phyloP scores from a whole-genome alignment of 2,329 filamentous ascomycete genomes.

The Emericellopsis atlantica region DNA sequence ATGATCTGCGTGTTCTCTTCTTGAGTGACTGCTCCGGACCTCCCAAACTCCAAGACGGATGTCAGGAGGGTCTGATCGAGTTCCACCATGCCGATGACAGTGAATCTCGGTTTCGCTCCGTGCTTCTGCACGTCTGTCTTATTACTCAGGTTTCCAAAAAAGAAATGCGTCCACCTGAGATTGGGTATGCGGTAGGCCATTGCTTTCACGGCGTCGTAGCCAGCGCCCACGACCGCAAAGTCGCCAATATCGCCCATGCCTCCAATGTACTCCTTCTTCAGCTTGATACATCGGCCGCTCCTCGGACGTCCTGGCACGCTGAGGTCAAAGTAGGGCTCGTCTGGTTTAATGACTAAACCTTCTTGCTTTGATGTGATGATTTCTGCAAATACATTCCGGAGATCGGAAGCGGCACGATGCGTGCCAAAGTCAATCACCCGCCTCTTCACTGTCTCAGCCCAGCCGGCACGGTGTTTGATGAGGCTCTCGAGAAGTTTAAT shows the following conservation, averaged over 20 bases:
- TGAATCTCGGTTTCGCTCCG: slow-evolving; percentile 44
- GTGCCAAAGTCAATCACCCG: slow-evolving; percentile 54
- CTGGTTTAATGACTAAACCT: slow-evolving; percentile 70
- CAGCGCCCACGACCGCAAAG: slow-evolving; percentile 66
- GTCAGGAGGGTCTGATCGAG: slow-evolving; percentile 38
- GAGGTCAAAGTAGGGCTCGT: slow-evolving; percentile 64
- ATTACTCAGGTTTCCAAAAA: slow-evolving; percentile 65
- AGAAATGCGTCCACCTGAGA: slow-evolving; percentile 68
- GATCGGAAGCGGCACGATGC: slow-evolving; percentile 31
- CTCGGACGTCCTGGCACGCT: slow-evolving; percentile 19
- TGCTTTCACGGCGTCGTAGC: slow-evolving; percentile 54
- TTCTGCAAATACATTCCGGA: slow-evolving; percentile 54
- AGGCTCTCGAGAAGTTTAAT: slow-evolving; percentile 46
- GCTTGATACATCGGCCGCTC: slow-evolving; percentile 54
- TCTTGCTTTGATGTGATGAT: slow-evolving; percentile 58
- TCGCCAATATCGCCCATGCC: slow-evolving; percentile 74
- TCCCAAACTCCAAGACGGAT: slow-evolving; percentile 33
- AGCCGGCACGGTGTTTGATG: slow-evolving; percentile 38
- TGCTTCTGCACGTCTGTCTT: slow-evolving; percentile 42
- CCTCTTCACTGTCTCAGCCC: slow-evolving; percentile 54
- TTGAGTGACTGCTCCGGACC: slow-evolving; percentile 24
- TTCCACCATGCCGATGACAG: slow-evolving; percentile 51
- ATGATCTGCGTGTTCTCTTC: slow-evolving; percentile 25
- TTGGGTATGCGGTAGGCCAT: slow-evolving; percentile 37
- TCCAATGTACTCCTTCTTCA: slow-evolving; percentile 76